Conservation (phyloP, 2,329 filamentous ascomycete genomes). For the Madurella mycetomatis region DNA sequence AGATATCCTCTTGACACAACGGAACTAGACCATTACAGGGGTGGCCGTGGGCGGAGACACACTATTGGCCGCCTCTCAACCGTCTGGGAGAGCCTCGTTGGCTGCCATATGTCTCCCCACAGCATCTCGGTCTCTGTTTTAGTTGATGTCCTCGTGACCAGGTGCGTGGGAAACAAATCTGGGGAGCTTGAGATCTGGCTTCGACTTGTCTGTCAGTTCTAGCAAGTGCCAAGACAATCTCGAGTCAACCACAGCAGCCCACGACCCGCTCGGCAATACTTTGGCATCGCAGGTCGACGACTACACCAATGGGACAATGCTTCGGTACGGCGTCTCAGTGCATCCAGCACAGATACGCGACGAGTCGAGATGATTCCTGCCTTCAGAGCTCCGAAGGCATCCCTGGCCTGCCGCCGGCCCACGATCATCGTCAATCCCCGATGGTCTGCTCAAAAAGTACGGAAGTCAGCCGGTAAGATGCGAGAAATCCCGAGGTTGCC, state of each 20-base stretch:
- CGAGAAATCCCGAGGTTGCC: background rate
- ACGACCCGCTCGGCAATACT: too few species aligned
- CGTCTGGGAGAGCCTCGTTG: slow-evolving; percentile 1
- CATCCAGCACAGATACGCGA: too few species aligned
- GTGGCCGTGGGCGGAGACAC: slow-evolving; percentile 7
- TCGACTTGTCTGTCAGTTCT: background rate
- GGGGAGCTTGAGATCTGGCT: background rate
- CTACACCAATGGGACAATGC: too few species aligned
- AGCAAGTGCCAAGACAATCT: background rate
- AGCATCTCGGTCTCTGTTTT: slow-evolving; percentile 8
- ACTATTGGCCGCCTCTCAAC: slow-evolving; percentile 9
- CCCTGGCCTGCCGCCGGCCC: too few species aligned
- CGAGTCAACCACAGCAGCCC: too few species aligned
- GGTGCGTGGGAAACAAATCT: background rate
- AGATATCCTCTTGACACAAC: slow-evolving; percentile 8
- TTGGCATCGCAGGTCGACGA: too few species aligned
- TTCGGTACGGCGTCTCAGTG: too few species aligned
- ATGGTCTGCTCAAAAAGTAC: too few species aligned
- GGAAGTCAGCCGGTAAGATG: too few species aligned
- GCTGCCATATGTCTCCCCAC: background rate
- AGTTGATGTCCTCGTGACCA: slow-evolving; percentile 9
- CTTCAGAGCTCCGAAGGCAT: too few species aligned
- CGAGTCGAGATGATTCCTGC: too few species aligned
- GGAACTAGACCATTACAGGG: slow-evolving; percentile 4
- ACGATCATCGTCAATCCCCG: too few species aligned